Evolutionary conservation across 1,284 basidiomycete species (phyloP).

Genomic region (Trichosporon sp.): DNA sequence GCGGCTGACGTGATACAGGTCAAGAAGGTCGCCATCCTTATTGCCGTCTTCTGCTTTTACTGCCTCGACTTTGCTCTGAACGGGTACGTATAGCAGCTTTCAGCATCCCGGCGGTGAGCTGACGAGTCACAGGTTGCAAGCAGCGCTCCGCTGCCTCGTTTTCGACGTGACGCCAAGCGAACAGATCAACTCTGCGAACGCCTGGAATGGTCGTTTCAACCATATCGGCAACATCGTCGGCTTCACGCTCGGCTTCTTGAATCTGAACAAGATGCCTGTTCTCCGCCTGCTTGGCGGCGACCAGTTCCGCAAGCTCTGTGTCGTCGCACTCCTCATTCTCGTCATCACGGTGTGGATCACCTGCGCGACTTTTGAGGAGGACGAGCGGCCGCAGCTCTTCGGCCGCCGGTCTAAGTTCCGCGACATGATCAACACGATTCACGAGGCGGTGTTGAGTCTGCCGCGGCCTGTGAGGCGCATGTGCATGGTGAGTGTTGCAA

Average conservation of each 20-base stretch:
- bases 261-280: constrained; percentile 67
- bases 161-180: constrained; percentile 80
- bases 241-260: constrained; percentile 84
- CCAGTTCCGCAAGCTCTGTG: constrained; percentile 93
- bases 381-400: constrained; percentile 54
- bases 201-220: constrained; percentile 96
- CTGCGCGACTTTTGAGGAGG: constrained; percentile 72
- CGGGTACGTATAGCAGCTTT: constrained; percentile 37
- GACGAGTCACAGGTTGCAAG: constrained; percentile 63
- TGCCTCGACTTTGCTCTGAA: constrained; percentile 92
- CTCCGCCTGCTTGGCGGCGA: constrained; percentile 78
- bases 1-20: constrained; percentile 51
- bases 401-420: constrained; percentile 42
- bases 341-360: constrained; percentile 79
- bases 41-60: constrained; percentile 90
- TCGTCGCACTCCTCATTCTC: constrained; percentile 75
- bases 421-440: constrained; percentile 70
- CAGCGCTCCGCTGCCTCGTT: constrained; percentile 82
- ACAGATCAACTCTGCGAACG: constrained; percentile 86
- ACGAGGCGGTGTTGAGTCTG: constrained; percentile 63
- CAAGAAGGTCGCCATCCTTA: constrained; percentile 64
- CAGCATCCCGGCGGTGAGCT: background rate
- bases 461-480: constrained; percentile 79
- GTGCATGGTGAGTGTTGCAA: constrained; percentile 61
- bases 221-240: constrained; percentile 93